phyloP scores from a whole-genome alignment of 1,284 basidiomycete genomes.

The Cutaneotrichosporon sp. region DNA sequence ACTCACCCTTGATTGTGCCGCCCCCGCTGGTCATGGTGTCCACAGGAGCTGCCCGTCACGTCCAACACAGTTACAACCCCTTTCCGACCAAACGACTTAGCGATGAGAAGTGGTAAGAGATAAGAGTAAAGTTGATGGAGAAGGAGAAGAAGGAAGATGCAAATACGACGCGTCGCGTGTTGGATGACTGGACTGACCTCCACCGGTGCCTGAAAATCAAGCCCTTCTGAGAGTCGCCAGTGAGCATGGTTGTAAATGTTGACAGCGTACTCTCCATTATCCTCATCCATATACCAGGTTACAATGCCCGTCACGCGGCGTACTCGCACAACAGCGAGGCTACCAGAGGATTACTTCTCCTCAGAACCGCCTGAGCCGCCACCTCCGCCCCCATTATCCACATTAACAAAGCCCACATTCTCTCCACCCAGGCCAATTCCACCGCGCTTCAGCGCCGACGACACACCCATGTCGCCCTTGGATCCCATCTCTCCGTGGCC shows the following conservation, averaged over 20 bases:
- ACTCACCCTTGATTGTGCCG: constrained; percentile 9
- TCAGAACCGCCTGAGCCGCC: neutral
- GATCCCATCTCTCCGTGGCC: constrained; percentile 57
- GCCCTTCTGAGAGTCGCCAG: no score
- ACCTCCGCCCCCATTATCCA: neutral
- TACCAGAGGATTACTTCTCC: no score
- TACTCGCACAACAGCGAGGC: neutral
- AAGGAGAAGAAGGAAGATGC: neutral
- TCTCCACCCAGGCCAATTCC: neutral
- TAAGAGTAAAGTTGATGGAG: neutral
- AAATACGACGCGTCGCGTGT: constrained; percentile 10
- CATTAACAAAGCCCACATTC: neutral
- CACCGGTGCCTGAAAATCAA: constrained; percentile 12
- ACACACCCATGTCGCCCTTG: constrained; percentile 47
- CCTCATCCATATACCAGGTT: neutral
- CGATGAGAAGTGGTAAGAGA: neutral
- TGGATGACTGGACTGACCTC: constrained; percentile 4
- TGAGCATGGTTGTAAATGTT: no score
- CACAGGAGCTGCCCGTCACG: no score
- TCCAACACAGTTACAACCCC: no score
- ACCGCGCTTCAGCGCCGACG: neutral
- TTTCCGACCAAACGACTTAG: neutral
- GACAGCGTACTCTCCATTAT: neutral
- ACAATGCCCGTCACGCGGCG: neutral
- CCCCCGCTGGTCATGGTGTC: no score